Base-by-base conservation (phyloP, 2,329 filamentous ascomycete genomes). In the Stromatinia cepivora region DNA sequence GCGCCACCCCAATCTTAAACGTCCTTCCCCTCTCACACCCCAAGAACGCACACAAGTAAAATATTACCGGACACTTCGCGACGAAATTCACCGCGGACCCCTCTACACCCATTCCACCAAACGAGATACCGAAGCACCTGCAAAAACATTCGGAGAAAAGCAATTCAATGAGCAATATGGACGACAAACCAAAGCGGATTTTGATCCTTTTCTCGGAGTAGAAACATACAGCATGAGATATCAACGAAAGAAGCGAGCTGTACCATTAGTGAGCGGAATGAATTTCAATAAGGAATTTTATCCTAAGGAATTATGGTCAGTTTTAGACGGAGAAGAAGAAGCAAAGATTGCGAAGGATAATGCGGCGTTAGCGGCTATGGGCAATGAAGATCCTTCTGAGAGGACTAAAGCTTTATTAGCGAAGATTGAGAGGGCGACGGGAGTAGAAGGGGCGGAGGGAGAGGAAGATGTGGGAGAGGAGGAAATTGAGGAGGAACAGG, bases 201-300 rank as follows among this genome's bases (percentile, higher is more conserved):
- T 88, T 75, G 86, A 90, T 76, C 85, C 87, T 2, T 90, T 90
- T 74, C 82, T 84, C 56, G 85, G 86, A 68, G 88, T 88, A 78
- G 85, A 85, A 52, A 87, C 86, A 0, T 90, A 87, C 75, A 84
- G 84, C 22, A 81, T 85, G 67, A 85, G 83, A 74, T 89, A 88
- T 77, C 80, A 84, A 68, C 86, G 85, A 72, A 85, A 86, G 74
- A 82, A 83, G 73, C 80, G 85, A 70, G 82, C 80, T 28, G 75
- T 88, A 13, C 87, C 87, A 0, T 83, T 83, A 71, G 78, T 89
- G 28, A 81, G 82, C 61, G 84, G 82, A 31, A 79, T 85, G 56
- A 81, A 85, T 28, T 88, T 87, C 75, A 81, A 85, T 52, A 81
- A 86, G 73, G 81, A 84, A 66, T 83, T 86, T 71, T 89, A 89